Evolutionary conservation across 225 moss, liverwort and hornwort genomes (phyloP).

Genomic region (Pseudoscleropodium purum): DNA sequence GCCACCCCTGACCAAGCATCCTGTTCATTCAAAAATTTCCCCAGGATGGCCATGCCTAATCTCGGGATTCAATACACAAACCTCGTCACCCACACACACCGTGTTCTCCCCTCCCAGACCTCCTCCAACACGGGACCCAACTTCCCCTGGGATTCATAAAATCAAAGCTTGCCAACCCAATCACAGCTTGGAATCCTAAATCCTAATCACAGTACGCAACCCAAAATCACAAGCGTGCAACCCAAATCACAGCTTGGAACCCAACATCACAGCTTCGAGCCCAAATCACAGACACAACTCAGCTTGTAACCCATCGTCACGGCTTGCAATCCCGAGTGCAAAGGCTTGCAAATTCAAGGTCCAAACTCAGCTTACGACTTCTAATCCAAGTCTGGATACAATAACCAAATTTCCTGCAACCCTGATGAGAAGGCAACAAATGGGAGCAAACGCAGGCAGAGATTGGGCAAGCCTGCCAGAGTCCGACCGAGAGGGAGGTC

Average conservation of each 20-base stretch:
- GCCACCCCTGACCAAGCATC: neutral
- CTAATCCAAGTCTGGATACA: neutral
- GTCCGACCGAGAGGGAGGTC: neutral
- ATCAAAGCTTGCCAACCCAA: neutral
- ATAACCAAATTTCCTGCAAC: neutral
- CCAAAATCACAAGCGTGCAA: neutral
- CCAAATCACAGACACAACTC: neutral
- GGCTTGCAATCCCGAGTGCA: neutral
- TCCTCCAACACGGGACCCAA: neutral
- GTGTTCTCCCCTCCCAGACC: neutral
- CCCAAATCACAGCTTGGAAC: neutral
- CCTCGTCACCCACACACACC: neutral
- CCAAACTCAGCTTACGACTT: neutral
- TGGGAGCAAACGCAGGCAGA: neutral
- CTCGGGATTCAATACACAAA: neutral
- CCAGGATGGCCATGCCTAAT: neutral
- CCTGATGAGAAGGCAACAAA: neutral
- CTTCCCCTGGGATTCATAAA: neutral
- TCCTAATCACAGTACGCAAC: neutral
- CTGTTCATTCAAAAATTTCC: neutral
- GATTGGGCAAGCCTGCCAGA: neutral
- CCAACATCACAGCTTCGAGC: neutral
- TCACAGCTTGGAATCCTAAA: neutral
- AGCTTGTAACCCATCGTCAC: neutral
- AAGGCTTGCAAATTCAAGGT: neutral